A percentile compares a stretch with the other conserved stretches of the same genome.
These are phyloP conservation scores for Bidens hawaiensis DNA, from an alignment of 140 eudicot species.

Conservation along the genomic window DNA sequence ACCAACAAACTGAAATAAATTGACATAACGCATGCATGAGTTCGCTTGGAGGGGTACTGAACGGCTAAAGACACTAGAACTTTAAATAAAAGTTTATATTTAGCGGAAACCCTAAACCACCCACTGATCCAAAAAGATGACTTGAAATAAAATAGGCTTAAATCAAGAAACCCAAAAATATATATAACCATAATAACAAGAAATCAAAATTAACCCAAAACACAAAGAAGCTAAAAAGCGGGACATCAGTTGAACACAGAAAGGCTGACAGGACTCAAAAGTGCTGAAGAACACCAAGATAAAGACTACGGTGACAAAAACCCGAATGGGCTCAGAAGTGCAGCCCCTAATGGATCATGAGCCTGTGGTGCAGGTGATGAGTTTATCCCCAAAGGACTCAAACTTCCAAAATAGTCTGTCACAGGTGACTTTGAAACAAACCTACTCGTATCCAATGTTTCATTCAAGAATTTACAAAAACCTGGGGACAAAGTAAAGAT, in stretches of 20 bases:
- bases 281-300: slow-evolving; percentile 32
- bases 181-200: neutral
- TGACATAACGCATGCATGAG: too few species aligned
- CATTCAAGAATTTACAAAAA: slow-evolving; percentile 38
- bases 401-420: slow-evolving; percentile 20
- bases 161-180: neutral
- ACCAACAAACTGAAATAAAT: too few species aligned
- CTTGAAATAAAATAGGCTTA: neutral
- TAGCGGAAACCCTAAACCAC: too few species aligned
- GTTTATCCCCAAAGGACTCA: slow-evolving; percentile 23
- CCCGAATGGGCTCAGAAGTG: slow-evolving; percentile 26
- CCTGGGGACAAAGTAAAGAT: slow-evolving; percentile 32
- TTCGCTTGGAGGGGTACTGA: too few species aligned
- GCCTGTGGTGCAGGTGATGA: slow-evolving; percentile 6
- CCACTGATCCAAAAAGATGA: neutral
- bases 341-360: slow-evolving; percentile 8
- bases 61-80: too few species aligned
- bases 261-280: slow-evolving; percentile 21
- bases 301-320: slow-evolving; percentile 27
- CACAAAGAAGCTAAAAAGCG: neutral
- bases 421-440: slow-evolving; percentile 6
- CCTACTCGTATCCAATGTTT: slow-evolving; percentile 29
- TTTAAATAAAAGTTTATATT: too few species aligned
- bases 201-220: slow-evolving; percentile 4
- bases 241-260: slow-evolving; percentile 3